A percentile compares a stretch with the other conserved stretches of the same genome.
Conservation (phyloP, 257 asterid species). For the Penstemon newberryi region DNA sequence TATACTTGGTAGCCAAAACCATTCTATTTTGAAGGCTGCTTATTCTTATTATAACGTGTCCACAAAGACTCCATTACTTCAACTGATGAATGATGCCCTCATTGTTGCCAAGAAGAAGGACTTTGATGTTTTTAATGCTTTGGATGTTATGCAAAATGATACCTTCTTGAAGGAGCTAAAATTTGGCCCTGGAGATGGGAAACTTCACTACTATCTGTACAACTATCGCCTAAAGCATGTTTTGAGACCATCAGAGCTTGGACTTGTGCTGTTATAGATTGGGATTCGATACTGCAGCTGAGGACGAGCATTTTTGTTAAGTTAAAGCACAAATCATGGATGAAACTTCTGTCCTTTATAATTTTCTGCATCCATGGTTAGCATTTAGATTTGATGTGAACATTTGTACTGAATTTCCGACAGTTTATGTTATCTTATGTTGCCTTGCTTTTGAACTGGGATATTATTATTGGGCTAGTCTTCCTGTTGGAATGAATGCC, state of each 20-base stretch:
- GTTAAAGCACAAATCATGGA: neutral
- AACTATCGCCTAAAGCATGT: constrained; percentile 71
- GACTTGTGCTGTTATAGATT: constrained; percentile 74
- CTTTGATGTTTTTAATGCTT: constrained; percentile 81
- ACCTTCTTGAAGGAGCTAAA: constrained; percentile 83
- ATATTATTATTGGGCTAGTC: neutral
- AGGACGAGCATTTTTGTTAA: constrained; percentile 32
- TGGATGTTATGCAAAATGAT: constrained; percentile 84
- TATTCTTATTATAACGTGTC: constrained; percentile 73
- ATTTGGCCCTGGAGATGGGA: constrained; percentile 87
- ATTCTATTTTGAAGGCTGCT: constrained; percentile 71
- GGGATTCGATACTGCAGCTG: constrained; percentile 5
- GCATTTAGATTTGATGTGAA: constrained; percentile 13
- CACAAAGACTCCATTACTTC: constrained; percentile 70
- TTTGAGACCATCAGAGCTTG: constrained; percentile 71
- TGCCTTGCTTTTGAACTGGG: constrained; percentile 7
- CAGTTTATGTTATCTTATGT: constrained; percentile 9
- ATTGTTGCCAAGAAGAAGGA: constrained; percentile 76
- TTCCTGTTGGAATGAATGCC: too few relatives aligned
- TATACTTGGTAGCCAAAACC: constrained; percentile 70
- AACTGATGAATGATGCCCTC: constrained; percentile 83
- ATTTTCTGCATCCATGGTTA: constrained; percentile 19
- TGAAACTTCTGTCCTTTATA: neutral
- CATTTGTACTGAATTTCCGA: constrained; percentile 23
- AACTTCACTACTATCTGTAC: constrained; percentile 84